Percentiles rank a stretch among this genome's conserved stretches.
These are phyloP conservation scores for Colletotrichum orchidophilum DNA, from an alignment of 2,329 filamentous ascomycete species.

Conservation along the genomic window DNA sequence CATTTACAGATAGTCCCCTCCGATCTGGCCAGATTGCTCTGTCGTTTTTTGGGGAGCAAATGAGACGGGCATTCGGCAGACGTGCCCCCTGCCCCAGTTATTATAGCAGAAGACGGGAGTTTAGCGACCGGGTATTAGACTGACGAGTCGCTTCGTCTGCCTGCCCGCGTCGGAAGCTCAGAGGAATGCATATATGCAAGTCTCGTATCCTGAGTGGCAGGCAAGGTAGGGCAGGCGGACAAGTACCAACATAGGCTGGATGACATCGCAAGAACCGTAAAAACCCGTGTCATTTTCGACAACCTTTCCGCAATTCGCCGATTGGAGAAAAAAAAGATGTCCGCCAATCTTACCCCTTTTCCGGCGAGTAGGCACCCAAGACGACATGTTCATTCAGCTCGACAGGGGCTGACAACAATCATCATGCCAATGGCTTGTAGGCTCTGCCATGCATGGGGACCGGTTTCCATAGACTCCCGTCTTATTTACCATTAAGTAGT, in stretches of 20 bases:
- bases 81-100: no score
- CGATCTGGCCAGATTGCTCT: background rate
- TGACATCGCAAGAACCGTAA: background rate
- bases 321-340: background rate
- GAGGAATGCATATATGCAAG: background rate
- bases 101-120: no score
- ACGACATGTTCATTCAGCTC: background rate
- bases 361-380: background rate
- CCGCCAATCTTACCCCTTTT: background rate
- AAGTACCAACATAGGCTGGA: background rate
- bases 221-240: background rate
- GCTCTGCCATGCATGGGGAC: no score
- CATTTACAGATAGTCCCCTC: background rate
- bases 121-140: background rate
- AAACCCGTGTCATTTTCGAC: background rate
- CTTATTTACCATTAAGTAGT: slow-evolving; percentile 26
- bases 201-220: background rate
- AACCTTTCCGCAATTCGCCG: background rate
- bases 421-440: background rate
- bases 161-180: background rate
- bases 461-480: slow-evolving; percentile 2
- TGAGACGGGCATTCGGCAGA: background rate
- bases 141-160: background rate
- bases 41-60: background rate
- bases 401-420: background rate